phyloP scores from a whole-genome alignment of 495 filamentous ascomycete species.

The Daldinia childiae region DNA sequence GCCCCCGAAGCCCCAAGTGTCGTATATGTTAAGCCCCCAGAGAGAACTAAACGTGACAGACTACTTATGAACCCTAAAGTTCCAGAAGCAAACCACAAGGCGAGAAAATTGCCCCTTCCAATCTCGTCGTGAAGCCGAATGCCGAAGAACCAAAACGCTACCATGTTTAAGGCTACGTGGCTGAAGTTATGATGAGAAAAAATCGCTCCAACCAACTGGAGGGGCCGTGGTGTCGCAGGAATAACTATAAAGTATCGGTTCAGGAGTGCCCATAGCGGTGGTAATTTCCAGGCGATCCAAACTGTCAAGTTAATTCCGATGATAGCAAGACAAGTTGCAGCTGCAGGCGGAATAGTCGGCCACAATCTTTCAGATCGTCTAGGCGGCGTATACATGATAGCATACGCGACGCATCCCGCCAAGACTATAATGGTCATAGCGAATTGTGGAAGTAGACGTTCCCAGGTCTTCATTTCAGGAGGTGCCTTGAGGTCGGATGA shows the following conservation, averaged over 20 bases:
- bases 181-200: conserved; percentile 79
- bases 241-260: conserved; percentile 82
- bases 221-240: conserved; percentile 71
- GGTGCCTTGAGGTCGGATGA: conserved; percentile 56
- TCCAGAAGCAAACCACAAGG: conserved; percentile 76
- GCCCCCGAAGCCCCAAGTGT: conserved; percentile 79
- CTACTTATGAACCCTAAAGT: conserved; percentile 71
- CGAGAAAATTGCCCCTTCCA: conserved; percentile 84
- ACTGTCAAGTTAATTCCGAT: conserved; percentile 71
- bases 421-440: conserved; percentile 64
- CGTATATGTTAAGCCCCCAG: conserved; percentile 45
- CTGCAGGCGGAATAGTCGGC: conserved; percentile 78
- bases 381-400: conserved; percentile 71
- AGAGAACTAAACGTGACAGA: conserved; percentile 67
- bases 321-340: conserved; percentile 76
- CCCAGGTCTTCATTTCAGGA: conserved; percentile 58
- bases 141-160: conserved; percentile 61
- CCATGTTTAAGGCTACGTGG: conserved; percentile 80
- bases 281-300: conserved; percentile 71
- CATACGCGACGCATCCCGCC: conserved; percentile 62
- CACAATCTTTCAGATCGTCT: conserved; percentile 66
- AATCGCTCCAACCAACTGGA: conserved; percentile 71
- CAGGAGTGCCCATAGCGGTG: conserved; percentile 74
- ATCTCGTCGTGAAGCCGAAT: conserved; percentile 80
- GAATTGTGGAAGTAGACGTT: conserved; percentile 73